Percentiles rank a stretch among this genome's conserved stretches.
Conservation (phyloP, 148 eudicot genomes). For the Cornus controversa region DNA sequence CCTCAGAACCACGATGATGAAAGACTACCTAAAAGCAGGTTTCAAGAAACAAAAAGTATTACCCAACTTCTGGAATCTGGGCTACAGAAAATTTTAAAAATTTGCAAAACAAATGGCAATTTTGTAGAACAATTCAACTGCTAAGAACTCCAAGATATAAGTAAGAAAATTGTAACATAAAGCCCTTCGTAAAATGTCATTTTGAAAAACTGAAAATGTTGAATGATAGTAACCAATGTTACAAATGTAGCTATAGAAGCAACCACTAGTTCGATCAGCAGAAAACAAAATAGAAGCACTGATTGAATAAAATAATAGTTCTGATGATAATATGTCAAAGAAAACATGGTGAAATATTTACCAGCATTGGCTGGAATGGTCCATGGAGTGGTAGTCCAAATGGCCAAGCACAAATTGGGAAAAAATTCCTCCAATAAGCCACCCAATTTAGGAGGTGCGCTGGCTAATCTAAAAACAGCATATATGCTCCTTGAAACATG, state of each 20-base stretch:
- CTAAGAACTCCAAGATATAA: background rate
- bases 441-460: constrained; percentile 45
- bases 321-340: background rate
- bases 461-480: constrained; percentile 66
- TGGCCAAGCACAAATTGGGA: constrained; percentile 73
- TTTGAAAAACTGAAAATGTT: background rate
- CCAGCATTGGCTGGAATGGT: constrained; percentile 99
- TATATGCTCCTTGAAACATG: constrained; percentile 93
- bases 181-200: background rate
- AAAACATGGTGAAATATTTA: constrained; percentile 21
- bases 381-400: constrained; percentile 99
- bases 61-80: background rate
- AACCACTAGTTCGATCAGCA: background rate
- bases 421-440: constrained; percentile 57
- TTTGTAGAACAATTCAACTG: background rate
- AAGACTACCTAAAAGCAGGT: background rate
- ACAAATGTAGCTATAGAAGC: background rate
- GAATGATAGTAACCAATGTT: background rate
- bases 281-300: background rate
- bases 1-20: background rate
- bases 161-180: background rate
- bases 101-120: background rate
- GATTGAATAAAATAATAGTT: background rate
- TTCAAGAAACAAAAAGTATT: background rate
- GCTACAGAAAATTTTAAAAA: background rate